A percentile compares a stretch with the other conserved stretches of the same genome.
Conservation (phyloP, 2,329 filamentous ascomycete genomes). For the Aspergillus sp. region DNA sequence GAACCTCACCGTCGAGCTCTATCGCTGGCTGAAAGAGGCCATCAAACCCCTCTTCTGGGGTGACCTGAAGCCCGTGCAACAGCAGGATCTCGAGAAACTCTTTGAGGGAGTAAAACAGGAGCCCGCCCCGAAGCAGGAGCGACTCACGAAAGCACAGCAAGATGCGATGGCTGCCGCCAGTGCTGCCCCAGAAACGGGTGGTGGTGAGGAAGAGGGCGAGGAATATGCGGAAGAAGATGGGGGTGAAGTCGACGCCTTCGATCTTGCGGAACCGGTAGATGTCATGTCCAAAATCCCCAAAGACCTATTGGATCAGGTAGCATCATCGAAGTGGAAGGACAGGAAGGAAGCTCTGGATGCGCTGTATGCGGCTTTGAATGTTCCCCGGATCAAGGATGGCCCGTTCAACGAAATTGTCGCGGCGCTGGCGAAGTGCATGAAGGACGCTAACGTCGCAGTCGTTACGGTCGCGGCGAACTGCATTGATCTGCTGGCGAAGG, state of each 20-base stretch:
- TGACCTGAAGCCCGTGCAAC: slow-evolving; percentile 92
- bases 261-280: slow-evolving; percentile 83
- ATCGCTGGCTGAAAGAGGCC: slow-evolving; percentile 93
- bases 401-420: slow-evolving; percentile 82
- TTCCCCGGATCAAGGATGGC: slow-evolving; percentile 87
- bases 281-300: slow-evolving; percentile 77
- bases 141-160: slow-evolving; percentile 85
- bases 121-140: slow-evolving; percentile 81
- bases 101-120: slow-evolving; percentile 94
- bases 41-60: slow-evolving; percentile 99
- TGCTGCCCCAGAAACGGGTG: slow-evolving; percentile 57
- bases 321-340: slow-evolving; percentile 97
- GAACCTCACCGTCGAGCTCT: slow-evolving; percentile 87
- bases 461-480: slow-evolving; percentile 92
- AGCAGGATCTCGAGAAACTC: slow-evolving; percentile 86
- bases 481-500: slow-evolving; percentile 84
- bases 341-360: slow-evolving; percentile 90
- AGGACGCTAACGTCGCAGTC: slow-evolving; percentile 95
- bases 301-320: slow-evolving; percentile 78
- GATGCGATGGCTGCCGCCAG: slow-evolving; percentile 73
- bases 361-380: slow-evolving; percentile 72
- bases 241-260: slow-evolving; percentile 75
- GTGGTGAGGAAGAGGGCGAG: slow-evolving; percentile 59
- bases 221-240: slow-evolving; percentile 58
- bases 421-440: slow-evolving; percentile 92